Conservation (phyloP, 345 rosid species). For the Syzygium aromaticum region DNA sequence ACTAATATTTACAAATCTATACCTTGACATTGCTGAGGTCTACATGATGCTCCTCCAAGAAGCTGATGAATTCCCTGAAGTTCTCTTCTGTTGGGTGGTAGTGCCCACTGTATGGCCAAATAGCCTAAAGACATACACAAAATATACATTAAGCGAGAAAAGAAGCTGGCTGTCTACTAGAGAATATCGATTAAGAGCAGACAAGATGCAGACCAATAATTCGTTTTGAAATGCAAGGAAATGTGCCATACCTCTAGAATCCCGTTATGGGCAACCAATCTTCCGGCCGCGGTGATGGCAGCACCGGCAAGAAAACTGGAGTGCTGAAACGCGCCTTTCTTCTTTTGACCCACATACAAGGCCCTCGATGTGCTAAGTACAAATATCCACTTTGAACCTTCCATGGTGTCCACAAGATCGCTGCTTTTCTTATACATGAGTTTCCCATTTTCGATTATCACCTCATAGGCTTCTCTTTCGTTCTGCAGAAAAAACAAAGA, state of each 20-base stretch:
- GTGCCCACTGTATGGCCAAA: slow-evolving; percentile 98
- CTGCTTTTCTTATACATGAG: slow-evolving; percentile 28
- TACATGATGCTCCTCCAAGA: slow-evolving; percentile 54
- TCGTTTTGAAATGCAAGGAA: not conserved
- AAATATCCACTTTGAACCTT: slow-evolving; percentile 60
- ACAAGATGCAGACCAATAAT: not conserved
- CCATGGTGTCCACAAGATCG: slow-evolving; percentile 20
- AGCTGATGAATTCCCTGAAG: slow-evolving; percentile 63
- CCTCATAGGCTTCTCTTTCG: slow-evolving; percentile 49
- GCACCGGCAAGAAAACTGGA: slow-evolving; percentile 67
- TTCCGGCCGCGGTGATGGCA: slow-evolving; percentile 64
- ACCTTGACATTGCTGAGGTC: slow-evolving; percentile 88
- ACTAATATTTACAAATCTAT: not conserved
- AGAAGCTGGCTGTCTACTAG: not conserved
- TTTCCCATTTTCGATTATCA: slow-evolving; percentile 40
- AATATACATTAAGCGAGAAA: not conserved
- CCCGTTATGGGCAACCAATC: slow-evolving; percentile 46
- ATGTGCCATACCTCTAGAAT: slow-evolving; percentile 32
- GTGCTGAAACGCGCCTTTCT: slow-evolving; percentile 63
- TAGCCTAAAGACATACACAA: slow-evolving; percentile 33
- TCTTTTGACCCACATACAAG: slow-evolving; percentile 54
- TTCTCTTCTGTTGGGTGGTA: slow-evolving; percentile 95
- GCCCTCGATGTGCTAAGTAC: slow-evolving; percentile 51
- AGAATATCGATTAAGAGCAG: not conserved
- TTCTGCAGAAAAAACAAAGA: slow-evolving; percentile 17